Conservation (phyloP, 768 basidiomycete genomes). For the Calocera viscosa region DNA sequence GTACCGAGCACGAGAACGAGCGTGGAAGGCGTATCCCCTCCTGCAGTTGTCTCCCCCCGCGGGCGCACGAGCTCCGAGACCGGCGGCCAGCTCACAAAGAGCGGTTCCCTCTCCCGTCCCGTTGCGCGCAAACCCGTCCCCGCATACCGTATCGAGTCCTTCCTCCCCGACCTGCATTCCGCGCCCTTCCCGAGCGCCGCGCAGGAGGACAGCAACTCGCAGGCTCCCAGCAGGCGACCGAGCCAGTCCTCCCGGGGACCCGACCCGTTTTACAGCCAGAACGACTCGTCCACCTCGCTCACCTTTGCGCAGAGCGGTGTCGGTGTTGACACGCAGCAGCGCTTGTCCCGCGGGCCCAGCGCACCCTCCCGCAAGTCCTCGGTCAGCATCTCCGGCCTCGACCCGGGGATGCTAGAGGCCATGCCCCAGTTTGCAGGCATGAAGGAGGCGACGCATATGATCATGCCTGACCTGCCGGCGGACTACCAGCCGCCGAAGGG, state of each 20-base stretch:
- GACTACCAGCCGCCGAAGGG: not conserved
- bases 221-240: not conserved
- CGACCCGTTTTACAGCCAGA: not conserved
- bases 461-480: not conserved
- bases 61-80: not conserved
- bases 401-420: not conserved
- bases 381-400: slow-evolving; percentile 1
- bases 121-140: not conserved
- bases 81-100: not conserved
- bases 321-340: not conserved
- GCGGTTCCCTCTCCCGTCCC: not conserved
- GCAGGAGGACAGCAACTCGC: not conserved
- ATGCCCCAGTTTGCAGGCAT: not conserved
- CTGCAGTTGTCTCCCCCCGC: not conserved
- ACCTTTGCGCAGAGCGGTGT: not conserved
- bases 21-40: too few species aligned
- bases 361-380: not conserved
- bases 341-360: not conserved
- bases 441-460: not conserved
- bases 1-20: too few species aligned
- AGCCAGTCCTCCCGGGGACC: not conserved
- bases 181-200: not conserved
- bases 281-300: not conserved
- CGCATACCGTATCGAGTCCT: not conserved
- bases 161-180: not conserved